These are phyloP conservation scores for Candolleomyces eurysporus DNA, from an alignment of 768 basidiomycete species.

Conservation along the genomic window DNA sequence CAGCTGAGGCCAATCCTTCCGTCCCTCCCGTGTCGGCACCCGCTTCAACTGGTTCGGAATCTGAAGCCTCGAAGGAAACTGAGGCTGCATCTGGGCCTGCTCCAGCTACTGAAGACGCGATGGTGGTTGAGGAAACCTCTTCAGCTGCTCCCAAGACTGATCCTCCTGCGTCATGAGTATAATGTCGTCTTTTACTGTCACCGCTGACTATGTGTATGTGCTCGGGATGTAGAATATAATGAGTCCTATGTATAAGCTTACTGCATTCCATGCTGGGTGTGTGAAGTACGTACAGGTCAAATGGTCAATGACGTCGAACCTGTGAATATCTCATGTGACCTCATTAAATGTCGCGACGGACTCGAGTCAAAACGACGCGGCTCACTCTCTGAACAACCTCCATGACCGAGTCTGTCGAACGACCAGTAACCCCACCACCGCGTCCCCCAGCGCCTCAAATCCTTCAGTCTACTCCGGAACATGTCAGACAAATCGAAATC, in stretches of 20 bases:
- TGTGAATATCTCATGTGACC: slow-evolving; percentile 14
- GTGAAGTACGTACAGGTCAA: too few species aligned
- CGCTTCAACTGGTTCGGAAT: not conserved
- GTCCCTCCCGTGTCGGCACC: not conserved
- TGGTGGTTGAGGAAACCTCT: not conserved
- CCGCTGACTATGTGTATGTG: not conserved
- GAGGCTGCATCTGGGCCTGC: not conserved
- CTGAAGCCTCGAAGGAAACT: not conserved
- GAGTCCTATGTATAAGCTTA: slow-evolving; percentile 28
- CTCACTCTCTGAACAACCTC: not conserved
- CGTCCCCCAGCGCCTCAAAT: slow-evolving; percentile 15
- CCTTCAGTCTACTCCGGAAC: slow-evolving; percentile 58
- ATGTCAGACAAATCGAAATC: slow-evolving; percentile 69
- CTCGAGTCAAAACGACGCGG: not conserved
- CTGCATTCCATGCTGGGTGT: too few species aligned
- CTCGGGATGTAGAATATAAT: not conserved
- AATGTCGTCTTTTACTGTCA: not conserved
- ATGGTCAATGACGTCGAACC: too few species aligned
- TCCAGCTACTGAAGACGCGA: not conserved
- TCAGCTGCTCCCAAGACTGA: not conserved
- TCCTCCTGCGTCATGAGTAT: not conserved
- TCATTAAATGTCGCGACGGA: not conserved
- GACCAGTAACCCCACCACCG: slow-evolving; percentile 43
- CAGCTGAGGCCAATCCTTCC: not conserved
- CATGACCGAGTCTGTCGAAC: slow-evolving; percentile 22